Evolutionary conservation across 805 yeast genomes (phyloP).

Genomic region (Lipomyces lipofer): DNA sequence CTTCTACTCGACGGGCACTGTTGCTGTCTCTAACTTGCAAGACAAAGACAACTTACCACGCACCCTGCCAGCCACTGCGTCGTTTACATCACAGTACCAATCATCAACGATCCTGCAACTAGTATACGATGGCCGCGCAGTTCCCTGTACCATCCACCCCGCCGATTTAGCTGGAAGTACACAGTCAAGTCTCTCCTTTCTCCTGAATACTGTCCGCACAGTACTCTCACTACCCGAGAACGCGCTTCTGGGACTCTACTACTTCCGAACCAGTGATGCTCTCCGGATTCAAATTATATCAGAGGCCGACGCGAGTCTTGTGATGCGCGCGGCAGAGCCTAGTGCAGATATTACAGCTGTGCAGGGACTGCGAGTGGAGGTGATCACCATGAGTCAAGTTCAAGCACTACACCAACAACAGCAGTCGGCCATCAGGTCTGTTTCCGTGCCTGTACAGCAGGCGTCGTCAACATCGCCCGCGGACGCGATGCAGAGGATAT

Average conservation of each 20-base stretch:
- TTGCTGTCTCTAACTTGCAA: neutral
- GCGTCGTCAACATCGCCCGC: constrained; percentile 8
- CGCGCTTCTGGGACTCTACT: constrained; percentile 18
- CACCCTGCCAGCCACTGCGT: constrained; percentile 5
- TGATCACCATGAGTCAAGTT: constrained; percentile 11
- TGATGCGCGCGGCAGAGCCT: constrained; percentile 1
- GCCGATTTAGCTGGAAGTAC: constrained; percentile 4
- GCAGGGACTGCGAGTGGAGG: constrained; percentile 10
- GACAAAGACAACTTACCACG: constrained; percentile 5
- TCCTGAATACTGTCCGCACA: constrained; percentile 16
- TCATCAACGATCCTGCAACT: constrained; percentile 3
- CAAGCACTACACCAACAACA: neutral
- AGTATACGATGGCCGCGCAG: neutral
- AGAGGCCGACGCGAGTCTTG: constrained; percentile 17
- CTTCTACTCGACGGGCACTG: constrained; percentile 4
- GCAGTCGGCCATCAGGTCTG: neutral
- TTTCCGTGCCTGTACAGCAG: neutral
- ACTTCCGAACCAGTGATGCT: constrained; percentile 1
- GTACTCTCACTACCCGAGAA: constrained; percentile 11
- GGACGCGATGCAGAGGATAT: constrained; percentile 9
- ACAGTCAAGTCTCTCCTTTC: constrained; percentile 13
- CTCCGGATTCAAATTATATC: constrained; percentile 17
- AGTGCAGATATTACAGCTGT: neutral
- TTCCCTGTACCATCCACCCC: constrained; percentile 7
- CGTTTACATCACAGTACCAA: neutral